Percentiles rank a stretch among this genome's conserved stretches.
Evolutionary conservation across 352 stramenopile species (phyloP).

Genomic region (Stramenopiles sp.): DNA sequence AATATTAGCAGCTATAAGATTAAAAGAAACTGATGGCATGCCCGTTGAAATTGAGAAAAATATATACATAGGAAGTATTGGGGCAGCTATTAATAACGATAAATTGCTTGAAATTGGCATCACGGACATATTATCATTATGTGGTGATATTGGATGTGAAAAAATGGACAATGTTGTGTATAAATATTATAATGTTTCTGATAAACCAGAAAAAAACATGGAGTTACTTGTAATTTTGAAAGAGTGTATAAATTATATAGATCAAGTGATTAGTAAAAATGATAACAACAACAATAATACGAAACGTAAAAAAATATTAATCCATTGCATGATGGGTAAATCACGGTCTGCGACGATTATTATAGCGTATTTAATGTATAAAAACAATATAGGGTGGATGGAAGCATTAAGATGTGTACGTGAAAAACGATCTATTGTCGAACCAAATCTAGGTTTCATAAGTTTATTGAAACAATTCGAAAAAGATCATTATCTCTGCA

Average conservation of each 20-base stretch:
- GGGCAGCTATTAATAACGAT: background rate
- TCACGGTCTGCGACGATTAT: constrained; percentile 64
- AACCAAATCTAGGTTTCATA: constrained; percentile 14
- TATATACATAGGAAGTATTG: background rate
- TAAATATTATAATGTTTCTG: background rate
- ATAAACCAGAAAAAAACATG: background rate
- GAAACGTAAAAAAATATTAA: constrained; percentile 27
- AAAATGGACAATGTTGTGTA: background rate
- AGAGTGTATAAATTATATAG: background rate
- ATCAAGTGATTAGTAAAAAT: background rate
- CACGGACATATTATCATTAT: background rate
- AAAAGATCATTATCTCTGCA: too few species aligned
- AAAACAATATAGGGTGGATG: constrained; percentile 34
- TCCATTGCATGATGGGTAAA: constrained; percentile 72
- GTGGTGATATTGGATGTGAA: background rate
- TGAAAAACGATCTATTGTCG: constrained; percentile 31
- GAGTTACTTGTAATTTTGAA: background rate
- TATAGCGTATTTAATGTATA: constrained; percentile 66
- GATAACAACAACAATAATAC: background rate
- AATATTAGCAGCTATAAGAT: background rate
- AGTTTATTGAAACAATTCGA: constrained; percentile 14
- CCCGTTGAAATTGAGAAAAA: background rate
- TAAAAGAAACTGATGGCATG: background rate
- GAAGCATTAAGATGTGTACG: constrained; percentile 40
- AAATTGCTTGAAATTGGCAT: background rate